These are phyloP conservation scores for Claviceps monticola DNA, from an alignment of 2,329 filamentous ascomycete genomes.

Conservation along the genomic window DNA sequence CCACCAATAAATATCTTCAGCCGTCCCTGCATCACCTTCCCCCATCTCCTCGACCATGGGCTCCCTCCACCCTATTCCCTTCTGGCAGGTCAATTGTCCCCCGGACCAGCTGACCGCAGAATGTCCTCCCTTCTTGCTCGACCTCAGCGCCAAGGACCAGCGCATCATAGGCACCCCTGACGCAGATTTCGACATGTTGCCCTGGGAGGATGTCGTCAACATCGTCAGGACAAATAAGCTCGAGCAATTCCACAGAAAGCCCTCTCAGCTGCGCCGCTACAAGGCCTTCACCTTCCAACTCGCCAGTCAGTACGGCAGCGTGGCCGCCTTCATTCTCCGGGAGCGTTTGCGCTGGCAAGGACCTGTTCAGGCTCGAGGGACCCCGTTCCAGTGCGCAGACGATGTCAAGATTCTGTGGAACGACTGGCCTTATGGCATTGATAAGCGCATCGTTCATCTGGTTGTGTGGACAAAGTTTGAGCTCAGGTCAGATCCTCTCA, in stretches of 20 bases:
- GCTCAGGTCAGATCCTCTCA: conserved; percentile 51
- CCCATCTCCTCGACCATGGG: conserved; percentile 19
- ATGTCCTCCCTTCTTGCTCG: conserved; percentile 58
- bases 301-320: conserved; percentile 54
- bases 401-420: conserved; percentile 71
- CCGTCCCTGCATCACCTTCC: not conserved
- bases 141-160: conserved; percentile 53
- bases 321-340: conserved; percentile 62
- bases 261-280: conserved; percentile 68
- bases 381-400: conserved; percentile 29
- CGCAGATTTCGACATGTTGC: conserved; percentile 43
- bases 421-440: conserved; percentile 89
- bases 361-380: conserved; percentile 21
- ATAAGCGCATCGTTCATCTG: conserved; percentile 63
- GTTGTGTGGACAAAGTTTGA: conserved; percentile 90
- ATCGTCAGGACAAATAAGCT: conserved; percentile 55
- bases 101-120: conserved; percentile 42
- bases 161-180: conserved; percentile 59
- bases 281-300: conserved; percentile 53
- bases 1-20: not conserved
- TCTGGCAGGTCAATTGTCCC: conserved; percentile 76
- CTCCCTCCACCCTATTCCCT: conserved; percentile 32
- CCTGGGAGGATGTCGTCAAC: conserved; percentile 56
- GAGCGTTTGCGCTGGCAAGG: conserved; percentile 55
- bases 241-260: conserved; percentile 61